Percentiles rank a stretch among this genome's conserved stretches.
Evolutionary conservation across 2,329 filamentous ascomycete genomes (phyloP).

Genomic region (Ophiostoma perfectum): DNA sequence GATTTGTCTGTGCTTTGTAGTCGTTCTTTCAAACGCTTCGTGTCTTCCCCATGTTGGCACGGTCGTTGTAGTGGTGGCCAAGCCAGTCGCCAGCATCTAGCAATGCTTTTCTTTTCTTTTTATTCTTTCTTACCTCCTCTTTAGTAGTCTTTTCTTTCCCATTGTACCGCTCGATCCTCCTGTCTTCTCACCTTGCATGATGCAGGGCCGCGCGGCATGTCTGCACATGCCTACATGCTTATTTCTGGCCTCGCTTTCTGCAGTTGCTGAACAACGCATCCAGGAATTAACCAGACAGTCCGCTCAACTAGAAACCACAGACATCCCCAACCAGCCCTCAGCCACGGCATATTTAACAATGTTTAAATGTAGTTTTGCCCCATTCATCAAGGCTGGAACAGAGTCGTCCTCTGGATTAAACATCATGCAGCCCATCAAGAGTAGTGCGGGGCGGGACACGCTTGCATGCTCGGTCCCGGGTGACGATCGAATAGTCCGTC

Average conservation of each 20-base stretch:
- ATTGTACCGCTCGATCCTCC: neutral
- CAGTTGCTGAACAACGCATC: no score
- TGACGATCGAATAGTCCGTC: neutral
- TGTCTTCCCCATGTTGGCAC: neutral
- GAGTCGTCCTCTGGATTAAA: no score
- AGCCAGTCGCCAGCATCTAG: neutral
- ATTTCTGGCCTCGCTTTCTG: no score
- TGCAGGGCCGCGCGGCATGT: constrained; percentile 12
- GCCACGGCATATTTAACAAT: no score
- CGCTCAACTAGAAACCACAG: no score
- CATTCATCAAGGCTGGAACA: no score
- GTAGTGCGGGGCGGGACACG: neutral
- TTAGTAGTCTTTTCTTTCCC: neutral
- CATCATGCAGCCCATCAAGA: neutral
- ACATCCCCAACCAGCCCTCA: no score
- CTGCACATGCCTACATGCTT: no score
- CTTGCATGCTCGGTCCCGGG: constrained; percentile 8
- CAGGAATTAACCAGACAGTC: no score
- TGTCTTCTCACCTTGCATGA: neutral
- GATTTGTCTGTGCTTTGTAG: neutral
- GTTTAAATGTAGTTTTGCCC: no score
- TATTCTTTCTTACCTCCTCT: neutral
- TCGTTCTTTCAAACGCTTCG: neutral
- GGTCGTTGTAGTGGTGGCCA: neutral
- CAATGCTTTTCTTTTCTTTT: neutral